These are phyloP conservation scores for Cardiospermum halicacabum DNA, from an alignment of 345 rosid species.

Conservation along the genomic window DNA sequence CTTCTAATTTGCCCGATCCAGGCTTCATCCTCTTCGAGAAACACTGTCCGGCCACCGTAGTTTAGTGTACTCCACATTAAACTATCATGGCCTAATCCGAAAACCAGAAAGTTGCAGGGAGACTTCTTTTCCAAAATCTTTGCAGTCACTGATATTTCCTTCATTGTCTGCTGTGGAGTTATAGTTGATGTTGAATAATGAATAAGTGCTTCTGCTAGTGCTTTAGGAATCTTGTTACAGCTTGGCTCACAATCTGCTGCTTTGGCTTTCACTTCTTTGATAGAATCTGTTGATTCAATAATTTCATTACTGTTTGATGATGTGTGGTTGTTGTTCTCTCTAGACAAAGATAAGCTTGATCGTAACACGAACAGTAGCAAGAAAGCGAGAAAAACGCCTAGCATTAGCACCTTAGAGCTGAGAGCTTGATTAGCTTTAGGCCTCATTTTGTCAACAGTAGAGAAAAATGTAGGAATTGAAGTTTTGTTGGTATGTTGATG, in stretches of 20 bases:
- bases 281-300: background rate
- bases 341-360: conserved; percentile 48
- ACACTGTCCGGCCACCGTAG: conserved; percentile 76
- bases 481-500: background rate
- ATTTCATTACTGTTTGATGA: conserved; percentile 4
- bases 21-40: conserved; percentile 82
- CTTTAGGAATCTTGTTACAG: conserved; percentile 55
- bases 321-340: conserved; percentile 11
- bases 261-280: background rate
- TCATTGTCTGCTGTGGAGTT: conserved; percentile 80
- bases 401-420: conserved; percentile 52
- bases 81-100: conserved; percentile 88
- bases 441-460: conserved; percentile 41
- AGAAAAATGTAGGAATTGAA: conserved; percentile 5
- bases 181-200: conserved; percentile 79
- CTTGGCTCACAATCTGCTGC: conserved; percentile 28
- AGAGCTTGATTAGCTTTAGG: conserved; percentile 47
- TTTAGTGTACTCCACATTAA: conserved; percentile 91
- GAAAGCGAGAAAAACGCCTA: conserved; percentile 54
- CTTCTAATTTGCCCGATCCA: conserved; percentile 74
- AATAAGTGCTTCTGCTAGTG: conserved; percentile 61
- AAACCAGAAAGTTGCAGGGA: conserved; percentile 90
- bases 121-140: conserved; percentile 55
- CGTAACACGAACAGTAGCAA: conserved; percentile 51
- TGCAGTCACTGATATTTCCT: conserved; percentile 62